phyloP scores from a whole-genome alignment of 208 protist species.

The Naegleria gruberi region DNA sequence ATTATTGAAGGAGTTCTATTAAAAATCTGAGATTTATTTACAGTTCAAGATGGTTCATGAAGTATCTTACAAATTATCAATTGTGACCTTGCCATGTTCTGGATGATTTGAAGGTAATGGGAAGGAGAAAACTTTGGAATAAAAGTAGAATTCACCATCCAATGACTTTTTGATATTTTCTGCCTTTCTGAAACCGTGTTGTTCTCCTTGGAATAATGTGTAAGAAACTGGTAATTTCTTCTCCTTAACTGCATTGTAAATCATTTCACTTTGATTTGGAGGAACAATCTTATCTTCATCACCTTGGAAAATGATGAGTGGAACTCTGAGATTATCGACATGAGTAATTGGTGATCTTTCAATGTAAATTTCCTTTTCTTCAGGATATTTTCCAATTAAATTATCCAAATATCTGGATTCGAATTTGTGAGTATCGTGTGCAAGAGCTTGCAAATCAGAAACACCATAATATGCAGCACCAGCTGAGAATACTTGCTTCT shows the following conservation, averaged over 20 bases:
- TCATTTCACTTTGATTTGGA: slow-evolving; percentile 36
- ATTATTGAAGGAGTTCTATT: too few species aligned
- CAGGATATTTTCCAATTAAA: slow-evolving; percentile 35
- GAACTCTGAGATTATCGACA: slow-evolving; percentile 27
- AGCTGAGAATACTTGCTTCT: slow-evolving; percentile 32
- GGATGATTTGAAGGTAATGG: neutral
- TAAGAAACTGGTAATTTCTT: neutral
- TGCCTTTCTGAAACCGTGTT: slow-evolving; percentile 25
- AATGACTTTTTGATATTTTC: slow-evolving; percentile 14
- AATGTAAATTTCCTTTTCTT: slow-evolving; percentile 25
- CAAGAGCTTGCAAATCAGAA: slow-evolving; percentile 34
- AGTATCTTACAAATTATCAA: neutral
- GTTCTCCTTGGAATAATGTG: slow-evolving; percentile 18
- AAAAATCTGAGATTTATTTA: too few species aligned
- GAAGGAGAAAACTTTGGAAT: slow-evolving; percentile 12
- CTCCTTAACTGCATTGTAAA: neutral
- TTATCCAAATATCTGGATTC: slow-evolving; percentile 33
- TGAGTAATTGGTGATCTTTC: slow-evolving; percentile 40
- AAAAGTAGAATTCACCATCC: slow-evolving; percentile 19
- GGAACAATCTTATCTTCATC: slow-evolving; percentile 44
- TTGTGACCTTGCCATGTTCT: neutral
- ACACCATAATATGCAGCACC: slow-evolving; percentile 39
- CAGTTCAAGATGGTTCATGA: too few species aligned
- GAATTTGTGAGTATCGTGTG: slow-evolving; percentile 46
- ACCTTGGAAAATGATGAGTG: slow-evolving; percentile 41